phyloP scores from a whole-genome alignment of 306 rosid species.

The Clitoria ternatea region DNA sequence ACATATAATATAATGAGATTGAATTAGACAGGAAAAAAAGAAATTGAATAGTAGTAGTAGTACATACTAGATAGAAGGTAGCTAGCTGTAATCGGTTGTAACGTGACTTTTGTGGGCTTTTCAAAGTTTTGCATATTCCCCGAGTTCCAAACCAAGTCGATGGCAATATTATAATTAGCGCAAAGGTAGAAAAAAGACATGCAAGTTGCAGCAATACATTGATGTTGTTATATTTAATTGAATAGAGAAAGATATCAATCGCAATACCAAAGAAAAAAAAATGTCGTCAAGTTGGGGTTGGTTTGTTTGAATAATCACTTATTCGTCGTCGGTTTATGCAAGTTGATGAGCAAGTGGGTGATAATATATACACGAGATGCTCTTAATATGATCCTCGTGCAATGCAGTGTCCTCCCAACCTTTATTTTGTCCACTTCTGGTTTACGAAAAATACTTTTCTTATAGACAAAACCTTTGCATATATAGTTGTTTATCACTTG shows the following conservation, averaged over 20 bases:
- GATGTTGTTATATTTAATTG: slow-evolving; percentile 20
- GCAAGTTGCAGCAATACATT: slow-evolving; percentile 47
- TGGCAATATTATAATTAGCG: background rate
- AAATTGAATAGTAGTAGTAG: background rate
- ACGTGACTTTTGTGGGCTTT: slow-evolving; percentile 3
- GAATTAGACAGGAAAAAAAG: background rate
- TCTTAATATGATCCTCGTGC: slow-evolving; percentile 43
- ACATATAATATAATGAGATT: background rate
- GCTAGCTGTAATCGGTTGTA: slow-evolving; percentile 33
- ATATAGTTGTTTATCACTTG: no score
- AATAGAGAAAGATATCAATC: background rate
- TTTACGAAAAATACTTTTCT: no score
- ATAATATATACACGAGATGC: slow-evolving; percentile 7
- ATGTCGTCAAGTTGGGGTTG: slow-evolving; percentile 14
- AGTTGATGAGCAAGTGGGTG: slow-evolving; percentile 61
- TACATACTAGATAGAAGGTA: no score
- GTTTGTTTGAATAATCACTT: slow-evolving; percentile 32
- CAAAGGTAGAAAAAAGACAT: slow-evolving; percentile 19
- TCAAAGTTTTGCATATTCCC: slow-evolving; percentile 6
- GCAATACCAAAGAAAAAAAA: slow-evolving; percentile 3
- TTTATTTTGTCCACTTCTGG: slow-evolving; percentile 32
- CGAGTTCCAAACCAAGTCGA: slow-evolving; percentile 13
- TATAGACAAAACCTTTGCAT: no score
- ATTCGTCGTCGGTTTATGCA: slow-evolving; percentile 39
- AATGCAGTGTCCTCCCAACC: background rate